Evolutionary conservation across 345 rosid genomes (phyloP).

Genomic region (Capsella bursapastoris): DNA sequence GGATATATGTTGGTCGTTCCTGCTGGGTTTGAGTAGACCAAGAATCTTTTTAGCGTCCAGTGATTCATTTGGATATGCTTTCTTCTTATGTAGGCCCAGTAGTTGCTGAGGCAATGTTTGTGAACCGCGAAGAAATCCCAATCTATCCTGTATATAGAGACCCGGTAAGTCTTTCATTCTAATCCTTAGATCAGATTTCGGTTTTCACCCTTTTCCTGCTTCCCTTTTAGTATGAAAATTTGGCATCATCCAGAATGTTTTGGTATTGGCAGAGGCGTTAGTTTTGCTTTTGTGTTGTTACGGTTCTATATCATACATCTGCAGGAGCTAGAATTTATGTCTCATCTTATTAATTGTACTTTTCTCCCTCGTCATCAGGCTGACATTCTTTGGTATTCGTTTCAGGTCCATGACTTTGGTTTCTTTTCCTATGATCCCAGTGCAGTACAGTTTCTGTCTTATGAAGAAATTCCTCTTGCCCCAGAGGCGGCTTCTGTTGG

Average conservation of each 20-base stretch:
- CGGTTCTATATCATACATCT: neutral
- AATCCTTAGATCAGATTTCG: neutral
- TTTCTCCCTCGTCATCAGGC: constrained; percentile 28
- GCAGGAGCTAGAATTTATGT: constrained; percentile 8
- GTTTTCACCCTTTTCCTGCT: neutral
- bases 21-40: constrained; percentile 4
- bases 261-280: neutral
- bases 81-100: constrained; percentile 70
- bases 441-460: constrained; percentile 74
- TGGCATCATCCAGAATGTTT: constrained; percentile 6
- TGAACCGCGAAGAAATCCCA: constrained; percentile 84
- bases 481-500: constrained; percentile 96
- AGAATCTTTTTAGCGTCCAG: neutral
- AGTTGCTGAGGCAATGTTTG: constrained; percentile 95
- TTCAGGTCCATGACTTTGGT: constrained; percentile 97
- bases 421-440: constrained; percentile 86
- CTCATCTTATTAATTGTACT: constrained; percentile 3
- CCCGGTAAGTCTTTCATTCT: constrained; percentile 62
- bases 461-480: constrained; percentile 96
- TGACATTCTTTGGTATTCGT: constrained; percentile 38
- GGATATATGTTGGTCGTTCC: neutral
- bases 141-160: constrained; percentile 88
- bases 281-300: constrained; percentile 19
- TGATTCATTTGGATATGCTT: constrained; percentile 20
- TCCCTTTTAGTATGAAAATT: neutral